Evolutionary conservation across 768 basidiomycete genomes (phyloP).

Genomic region (Leccinum boreale): DNA sequence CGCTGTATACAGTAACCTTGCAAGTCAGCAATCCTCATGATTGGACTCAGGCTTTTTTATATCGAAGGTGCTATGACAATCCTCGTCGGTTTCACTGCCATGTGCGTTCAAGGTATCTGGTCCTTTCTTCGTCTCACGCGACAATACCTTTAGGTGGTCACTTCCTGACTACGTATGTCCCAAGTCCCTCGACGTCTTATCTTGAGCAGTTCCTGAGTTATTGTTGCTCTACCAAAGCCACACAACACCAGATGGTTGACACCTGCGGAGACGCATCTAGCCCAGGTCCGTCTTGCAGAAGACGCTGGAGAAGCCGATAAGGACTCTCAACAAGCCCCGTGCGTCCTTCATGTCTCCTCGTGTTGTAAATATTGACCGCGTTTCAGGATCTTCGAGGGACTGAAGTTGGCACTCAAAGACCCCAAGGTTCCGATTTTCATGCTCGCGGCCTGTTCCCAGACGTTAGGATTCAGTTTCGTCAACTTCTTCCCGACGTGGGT

Average conservation of each 20-base stretch:
- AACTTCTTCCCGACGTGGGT: slow-evolving; percentile 57
- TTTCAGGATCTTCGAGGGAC: slow-evolving; percentile 17
- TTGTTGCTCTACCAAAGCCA: slow-evolving; percentile 37
- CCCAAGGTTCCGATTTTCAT: slow-evolving; percentile 53
- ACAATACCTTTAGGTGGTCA: slow-evolving; percentile 40
- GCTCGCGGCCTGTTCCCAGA: slow-evolving; percentile 49
- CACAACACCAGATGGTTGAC: slow-evolving; percentile 61
- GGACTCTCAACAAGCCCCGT: slow-evolving; percentile 59
- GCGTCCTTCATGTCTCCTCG: slow-evolving; percentile 19
- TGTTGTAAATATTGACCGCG: background rate
- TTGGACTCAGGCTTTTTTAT: slow-evolving; percentile 58
- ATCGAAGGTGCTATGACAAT: slow-evolving; percentile 70
- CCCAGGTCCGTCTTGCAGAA: slow-evolving; percentile 63
- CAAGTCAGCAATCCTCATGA: background rate
- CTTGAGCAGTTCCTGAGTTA: background rate
- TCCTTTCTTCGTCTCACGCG: background rate
- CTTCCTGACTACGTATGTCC: slow-evolving; percentile 57
- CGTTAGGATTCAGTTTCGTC: slow-evolving; percentile 57
- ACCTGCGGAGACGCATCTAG: slow-evolving; percentile 49
- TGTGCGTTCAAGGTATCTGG: slow-evolving; percentile 32
- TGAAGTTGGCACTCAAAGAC: slow-evolving; percentile 55
- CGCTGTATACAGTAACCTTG: background rate
- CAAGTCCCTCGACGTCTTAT: background rate
- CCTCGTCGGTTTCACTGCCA: slow-evolving; percentile 49
- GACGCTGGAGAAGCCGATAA: slow-evolving; percentile 66